phyloP scores from a whole-genome alignment of 1,139 yeast species.

The Yamadazyma membranifaciens region DNA sequence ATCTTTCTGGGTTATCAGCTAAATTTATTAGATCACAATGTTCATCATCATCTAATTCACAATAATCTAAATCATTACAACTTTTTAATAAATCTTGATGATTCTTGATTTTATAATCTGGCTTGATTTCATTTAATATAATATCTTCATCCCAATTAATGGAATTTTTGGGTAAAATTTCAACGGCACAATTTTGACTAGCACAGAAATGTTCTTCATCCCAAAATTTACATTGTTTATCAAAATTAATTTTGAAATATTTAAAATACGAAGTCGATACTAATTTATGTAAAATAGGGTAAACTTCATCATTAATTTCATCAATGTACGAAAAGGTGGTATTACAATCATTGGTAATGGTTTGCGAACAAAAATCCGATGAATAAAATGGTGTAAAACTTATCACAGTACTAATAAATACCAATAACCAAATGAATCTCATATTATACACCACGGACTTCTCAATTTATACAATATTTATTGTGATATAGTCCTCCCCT shows the following conservation, averaged over 20 bases:
- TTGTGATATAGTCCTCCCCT: no score
- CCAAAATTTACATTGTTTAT: slow-evolving; percentile 88
- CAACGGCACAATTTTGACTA: slow-evolving; percentile 92
- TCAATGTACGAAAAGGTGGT: slow-evolving; percentile 49
- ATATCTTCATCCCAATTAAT: slow-evolving; percentile 61
- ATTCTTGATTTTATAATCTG: slow-evolving; percentile 55
- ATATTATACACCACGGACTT: neutral
- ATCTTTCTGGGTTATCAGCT: slow-evolving; percentile 88
- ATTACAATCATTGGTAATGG: slow-evolving; percentile 46
- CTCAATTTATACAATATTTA: no score
- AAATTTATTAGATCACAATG: slow-evolving; percentile 80
- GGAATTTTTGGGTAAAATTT: slow-evolving; percentile 47
- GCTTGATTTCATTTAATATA: slow-evolving; percentile 66
- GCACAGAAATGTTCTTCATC: slow-evolving; percentile 84
- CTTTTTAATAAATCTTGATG: slow-evolving; percentile 16
- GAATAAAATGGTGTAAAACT: slow-evolving; percentile 41
- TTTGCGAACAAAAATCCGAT: slow-evolving; percentile 48
- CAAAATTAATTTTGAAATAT: slow-evolving; percentile 83
- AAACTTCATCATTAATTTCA: slow-evolving; percentile 30
- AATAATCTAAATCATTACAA: slow-evolving; percentile 49
- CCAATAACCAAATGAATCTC: neutral
- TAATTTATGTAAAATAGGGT: slow-evolving; percentile 53
- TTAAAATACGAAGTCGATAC: slow-evolving; percentile 76
- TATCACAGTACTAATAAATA: neutral
- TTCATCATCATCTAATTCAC: slow-evolving; percentile 60